phyloP scores from a whole-genome alignment of 2,329 filamentous ascomycete genomes.

The Drechslera avenae region DNA sequence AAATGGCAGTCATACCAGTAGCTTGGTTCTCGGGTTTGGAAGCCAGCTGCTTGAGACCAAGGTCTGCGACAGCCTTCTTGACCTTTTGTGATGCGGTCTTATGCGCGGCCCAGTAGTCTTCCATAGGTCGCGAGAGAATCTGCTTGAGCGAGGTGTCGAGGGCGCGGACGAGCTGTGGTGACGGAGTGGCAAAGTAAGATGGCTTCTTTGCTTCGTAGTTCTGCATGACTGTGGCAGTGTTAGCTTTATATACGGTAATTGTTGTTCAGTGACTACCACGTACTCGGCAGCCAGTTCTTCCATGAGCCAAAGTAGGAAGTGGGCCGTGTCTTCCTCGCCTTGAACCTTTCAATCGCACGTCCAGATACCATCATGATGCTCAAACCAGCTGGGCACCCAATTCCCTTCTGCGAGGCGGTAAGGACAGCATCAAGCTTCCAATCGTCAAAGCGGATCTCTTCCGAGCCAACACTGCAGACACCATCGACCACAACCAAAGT shows the following conservation, averaged over 20 bases:
- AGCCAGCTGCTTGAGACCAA: conserved; percentile 88
- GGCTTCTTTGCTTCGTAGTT: conserved; percentile 98
- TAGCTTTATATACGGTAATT: conserved; percentile 15
- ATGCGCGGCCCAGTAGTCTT: conserved; percentile 84
- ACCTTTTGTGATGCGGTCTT: conserved; percentile 78
- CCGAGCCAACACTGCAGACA: conserved; percentile 94
- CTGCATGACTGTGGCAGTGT: conserved; percentile 74
- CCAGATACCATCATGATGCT: conserved; percentile 94
- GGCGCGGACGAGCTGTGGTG: conserved; percentile 90
- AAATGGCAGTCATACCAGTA: conserved; percentile 97
- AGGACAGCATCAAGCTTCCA: conserved; percentile 93
- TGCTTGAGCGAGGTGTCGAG: conserved; percentile 87
- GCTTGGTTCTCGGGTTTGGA: conserved; percentile 87
- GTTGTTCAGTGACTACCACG: conserved; percentile 2
- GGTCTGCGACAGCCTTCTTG: conserved; percentile 78
- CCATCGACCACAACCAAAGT: conserved; percentile 93
- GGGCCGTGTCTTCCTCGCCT: conserved; percentile 79
- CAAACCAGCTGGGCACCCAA: conserved; percentile 91
- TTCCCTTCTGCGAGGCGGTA: conserved; percentile 95
- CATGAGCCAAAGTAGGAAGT: conserved; percentile 93
- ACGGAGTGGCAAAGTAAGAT: conserved; percentile 96
- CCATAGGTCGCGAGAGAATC: conserved; percentile 79
- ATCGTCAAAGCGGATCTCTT: conserved; percentile 94
- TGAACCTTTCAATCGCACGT: conserved; percentile 79
- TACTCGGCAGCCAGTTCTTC: conserved; percentile 95